These are phyloP conservation scores for Seminavis robusta DNA, from an alignment of 108 stramenopile species.

Conservation along the genomic window DNA sequence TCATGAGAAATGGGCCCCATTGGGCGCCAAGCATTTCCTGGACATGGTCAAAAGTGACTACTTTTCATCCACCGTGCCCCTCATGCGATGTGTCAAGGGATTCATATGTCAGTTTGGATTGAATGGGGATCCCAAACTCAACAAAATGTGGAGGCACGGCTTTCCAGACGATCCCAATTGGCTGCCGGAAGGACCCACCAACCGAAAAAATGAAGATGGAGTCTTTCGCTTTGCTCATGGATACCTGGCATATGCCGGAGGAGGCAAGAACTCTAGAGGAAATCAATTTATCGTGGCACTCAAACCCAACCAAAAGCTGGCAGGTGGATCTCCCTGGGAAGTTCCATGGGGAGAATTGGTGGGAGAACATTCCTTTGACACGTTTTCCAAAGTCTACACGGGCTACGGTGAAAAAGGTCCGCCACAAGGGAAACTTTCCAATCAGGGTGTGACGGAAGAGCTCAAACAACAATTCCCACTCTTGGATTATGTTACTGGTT, in stretches of 20 bases:
- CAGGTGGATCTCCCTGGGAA: conserved; percentile 82
- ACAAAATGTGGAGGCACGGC: conserved; percentile 11
- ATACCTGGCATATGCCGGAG: conserved; percentile 73
- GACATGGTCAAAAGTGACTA: conserved; percentile 70
- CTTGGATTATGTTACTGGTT: conserved; percentile 51
- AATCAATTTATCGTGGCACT: conserved; percentile 77
- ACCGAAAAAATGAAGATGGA: conserved; percentile 57
- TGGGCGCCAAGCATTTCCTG: conserved; percentile 73
- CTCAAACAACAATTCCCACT: conserved; percentile 36
- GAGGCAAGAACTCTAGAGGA: conserved; percentile 50
- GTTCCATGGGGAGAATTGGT: conserved; percentile 68
- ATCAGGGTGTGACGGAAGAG: conserved; percentile 37
- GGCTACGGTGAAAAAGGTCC: conserved; percentile 66
- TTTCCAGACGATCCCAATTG: conserved; percentile 79
- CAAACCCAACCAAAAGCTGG: conserved; percentile 40
- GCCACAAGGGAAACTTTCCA: conserved; percentile 32
- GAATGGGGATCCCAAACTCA: conserved; percentile 37
- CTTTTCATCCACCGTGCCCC: conserved; percentile 55
- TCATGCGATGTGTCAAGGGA: conserved; percentile 76
- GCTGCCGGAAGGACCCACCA: conserved; percentile 66
- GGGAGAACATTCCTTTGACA: conserved; percentile 46
- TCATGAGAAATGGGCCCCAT: conserved; percentile 79
- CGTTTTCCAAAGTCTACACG: conserved; percentile 46
- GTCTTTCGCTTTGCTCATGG: conserved; percentile 73
- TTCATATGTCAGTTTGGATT: conserved; percentile 90